Base-by-base conservation (phyloP, 2,329 filamentous ascomycete species). In the Trichophyton benhamiae region DNA sequence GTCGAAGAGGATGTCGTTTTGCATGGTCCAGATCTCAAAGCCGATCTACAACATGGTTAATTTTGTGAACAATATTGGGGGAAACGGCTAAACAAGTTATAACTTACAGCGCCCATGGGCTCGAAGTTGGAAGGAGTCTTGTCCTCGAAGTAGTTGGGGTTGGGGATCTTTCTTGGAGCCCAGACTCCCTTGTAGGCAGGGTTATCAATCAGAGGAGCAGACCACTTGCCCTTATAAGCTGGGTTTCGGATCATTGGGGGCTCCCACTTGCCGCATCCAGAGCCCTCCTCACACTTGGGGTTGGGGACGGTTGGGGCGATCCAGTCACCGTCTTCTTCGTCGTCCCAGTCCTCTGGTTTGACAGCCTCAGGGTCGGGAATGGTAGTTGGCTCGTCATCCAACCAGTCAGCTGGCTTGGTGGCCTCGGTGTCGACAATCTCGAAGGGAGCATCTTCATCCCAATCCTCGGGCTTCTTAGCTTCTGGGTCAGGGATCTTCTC, bases 1-100 rank as follows among this genome's bases (percentile, higher is more conserved):
- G 85, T 97, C 90, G 71, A 99, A 97, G 71, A 96, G 87, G 70
- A 99, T 97, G 74, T 96, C 88, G 76, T 86, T 95, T 80, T 96
- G 92, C 94, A 99, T 99, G 71, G 94, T 97, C 94, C 94, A 99
- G 79, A 99, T 92, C 79, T 99, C 94, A 72, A 97, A 97, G 70
- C 94, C 94, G 79, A 97, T 91, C 88, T 91, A 72, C 20, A 11
- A 20, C 7, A 42, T 57, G 55, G 63, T 69, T 63, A 64, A 41
- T 58, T 30, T 68, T 62, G 17, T 38, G 17, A 15, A 36, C 25
- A 25, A 57, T 2, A 44, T 27, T 13, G 48, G 6, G 36, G 42
- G 30, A 44, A 44, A 38, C 15, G 3, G 7, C 27, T 53, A 27
- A 22, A 44, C 20, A 30, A 11, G 9, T 17, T 30, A 13, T 38